Evolutionary conservation across 495 filamentous ascomycete genomes (phyloP), one percentile per base, ranked within the genome.

Genomic region (Evansstolkia leycettana): DNA sequence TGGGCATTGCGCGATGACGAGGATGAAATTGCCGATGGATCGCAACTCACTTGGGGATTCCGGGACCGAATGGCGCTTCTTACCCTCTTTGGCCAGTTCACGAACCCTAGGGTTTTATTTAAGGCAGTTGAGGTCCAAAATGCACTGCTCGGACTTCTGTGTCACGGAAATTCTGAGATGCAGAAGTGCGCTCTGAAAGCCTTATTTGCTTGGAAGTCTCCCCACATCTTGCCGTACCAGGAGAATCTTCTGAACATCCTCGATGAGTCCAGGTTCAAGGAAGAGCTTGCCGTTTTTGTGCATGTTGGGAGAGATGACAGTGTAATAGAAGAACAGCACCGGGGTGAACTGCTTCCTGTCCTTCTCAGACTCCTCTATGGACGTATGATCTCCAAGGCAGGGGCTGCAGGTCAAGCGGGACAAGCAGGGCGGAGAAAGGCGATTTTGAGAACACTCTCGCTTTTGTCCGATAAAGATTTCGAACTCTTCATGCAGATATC

Each of bases 331-430:
- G 59, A 73, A 13, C 73, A 82, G 31, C 82, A 96, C 51, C 75
- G 76, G 3, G 42, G 50, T 13, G 72, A 73, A 15, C 50, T 93
- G 11, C 80, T 94, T 64, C 88, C 90, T 2, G 72, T 99, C 10
- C 67, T 96, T 33, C 70, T 99, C 16, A 72, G 87, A 33, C 55
- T 99, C 19, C 68, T 99, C 4, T 99, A 95, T 47, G 90, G 90
- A 18, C 79, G 82, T 37, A 76, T 82, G 41, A 82, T 94, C 23
- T 84, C 82, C 0, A 80, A 84, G 38, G 83, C 82, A 39, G 80
- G 83, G n/a, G 47, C 56, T 8, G 47, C 5, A n/a, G 41, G 48
- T n/a, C 64, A 64, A 50, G 61, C 65, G 35, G 69, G 67, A 5
- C 72, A 74, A 45, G 69, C 78, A 36, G 73, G 77, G 2, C 78